phyloP scores from a whole-genome alignment of 2,329 filamentous ascomycete species.

The Ophiostoma populinum region DNA sequence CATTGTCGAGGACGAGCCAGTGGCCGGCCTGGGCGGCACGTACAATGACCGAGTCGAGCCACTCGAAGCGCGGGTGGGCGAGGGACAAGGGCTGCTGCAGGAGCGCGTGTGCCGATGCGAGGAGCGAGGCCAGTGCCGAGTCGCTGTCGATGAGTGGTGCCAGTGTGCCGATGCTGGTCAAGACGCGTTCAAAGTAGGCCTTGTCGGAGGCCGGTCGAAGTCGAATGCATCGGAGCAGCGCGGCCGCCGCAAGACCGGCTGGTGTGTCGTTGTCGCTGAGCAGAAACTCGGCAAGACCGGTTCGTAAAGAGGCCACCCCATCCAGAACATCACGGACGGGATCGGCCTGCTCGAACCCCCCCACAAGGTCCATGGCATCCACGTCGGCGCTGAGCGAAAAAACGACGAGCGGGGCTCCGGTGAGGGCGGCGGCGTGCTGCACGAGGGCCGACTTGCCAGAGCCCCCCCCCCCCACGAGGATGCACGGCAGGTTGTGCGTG shows the following conservation, averaged over 20 bases:
- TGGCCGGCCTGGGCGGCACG: slow-evolving; percentile 71
- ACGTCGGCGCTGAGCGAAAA: slow-evolving; percentile 89
- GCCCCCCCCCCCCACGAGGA: slow-evolving; percentile 71
- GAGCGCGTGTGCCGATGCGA: slow-evolving; percentile 31
- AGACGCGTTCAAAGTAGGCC: slow-evolving; percentile 21
- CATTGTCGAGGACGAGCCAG: slow-evolving; percentile 93
- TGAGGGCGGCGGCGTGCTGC: slow-evolving; percentile 60
- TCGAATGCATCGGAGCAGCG: slow-evolving; percentile 33
- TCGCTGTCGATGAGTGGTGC: slow-evolving; percentile 24
- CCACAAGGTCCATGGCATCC: slow-evolving; percentile 92
- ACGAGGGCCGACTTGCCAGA: slow-evolving; percentile 74
- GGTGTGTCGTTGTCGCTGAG: slow-evolving; percentile 17
- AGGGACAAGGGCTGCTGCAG: slow-evolving; percentile 37
- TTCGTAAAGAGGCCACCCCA: slow-evolving; percentile 21
- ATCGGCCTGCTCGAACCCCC: slow-evolving; percentile 91
- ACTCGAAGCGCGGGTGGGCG: slow-evolving; percentile 73
- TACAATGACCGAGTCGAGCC: slow-evolving; percentile 86
- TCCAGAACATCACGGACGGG: slow-evolving; percentile 53
- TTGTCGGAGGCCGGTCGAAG: slow-evolving; percentile 16
- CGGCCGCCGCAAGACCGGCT: slow-evolving; percentile 26
- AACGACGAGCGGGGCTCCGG: slow-evolving; percentile 59
- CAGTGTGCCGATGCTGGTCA: slow-evolving; percentile 22
- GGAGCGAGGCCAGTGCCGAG: slow-evolving; percentile 27
- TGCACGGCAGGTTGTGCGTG: slow-evolving; percentile 72
- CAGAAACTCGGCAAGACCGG: slow-evolving; percentile 17